Evolutionary conservation across 805 yeast species (phyloP), one percentile per base, ranked within the genome.

Genomic region (Candida germanica): DNA sequence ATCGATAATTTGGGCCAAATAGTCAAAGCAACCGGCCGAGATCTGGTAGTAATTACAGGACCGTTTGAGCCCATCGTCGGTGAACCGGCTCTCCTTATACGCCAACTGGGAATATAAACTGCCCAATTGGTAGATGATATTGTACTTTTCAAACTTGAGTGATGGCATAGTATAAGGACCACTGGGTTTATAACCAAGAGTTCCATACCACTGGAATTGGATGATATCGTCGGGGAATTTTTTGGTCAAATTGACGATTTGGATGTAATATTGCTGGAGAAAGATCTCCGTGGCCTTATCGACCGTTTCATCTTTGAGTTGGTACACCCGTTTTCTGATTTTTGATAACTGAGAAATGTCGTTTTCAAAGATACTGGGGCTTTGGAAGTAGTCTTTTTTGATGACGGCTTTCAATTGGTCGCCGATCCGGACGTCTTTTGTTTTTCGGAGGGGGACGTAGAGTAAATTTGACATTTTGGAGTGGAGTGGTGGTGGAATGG

Each of bases 201-300:
- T 75, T 15, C 81, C 80, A 50, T 64, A 75, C 98, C 97, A 91
- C 0, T 77, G 67, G 46, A 87, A 82, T 25, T 68, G 72, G 6
- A 77, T 59, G 13, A 71, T 64, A 43, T 81, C 82, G 19, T 66
- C 66, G 0, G 93, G 87, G 40, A 89, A 82, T 50, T 83, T 85
- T 31, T 57, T 38, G 24, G 58, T 56, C 6, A 84, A 38, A 6
- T 64, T 63, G 1, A 57, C 40, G 8, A 85, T 44, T 29, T 70
- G 69, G 4, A 58, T 43, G 44, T 66, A 73, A 51, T 83, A 86
- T 29, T 69, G 53, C 28, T 61, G 59, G 22, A 77, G 45, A 1
- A 56, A 57, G 4, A 72, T 36, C 24, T 65, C 64, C n/a, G 61
- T 62, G 1, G 61, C 37, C 0, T 71, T 51, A 5, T 44, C 46